Conservation (phyloP, 2,329 filamentous ascomycete genomes). For the Apiospora hydei region DNA sequence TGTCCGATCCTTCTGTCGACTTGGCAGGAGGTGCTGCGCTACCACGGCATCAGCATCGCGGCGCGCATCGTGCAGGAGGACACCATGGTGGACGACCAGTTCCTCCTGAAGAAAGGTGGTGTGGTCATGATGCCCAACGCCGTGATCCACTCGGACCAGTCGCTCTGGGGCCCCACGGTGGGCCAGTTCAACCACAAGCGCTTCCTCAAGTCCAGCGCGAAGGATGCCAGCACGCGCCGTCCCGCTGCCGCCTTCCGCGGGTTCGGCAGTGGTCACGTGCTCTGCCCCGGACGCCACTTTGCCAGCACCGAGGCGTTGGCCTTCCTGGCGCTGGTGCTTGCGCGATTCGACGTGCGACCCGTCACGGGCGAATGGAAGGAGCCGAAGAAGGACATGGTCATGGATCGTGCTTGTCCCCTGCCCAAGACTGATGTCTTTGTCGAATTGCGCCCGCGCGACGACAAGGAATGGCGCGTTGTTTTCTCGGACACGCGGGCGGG, state of each 20-base stretch:
- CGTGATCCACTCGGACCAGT: slow-evolving; percentile 28
- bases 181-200: slow-evolving; percentile 31
- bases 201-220: slow-evolving; percentile 27
- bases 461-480: slow-evolving; percentile 28
- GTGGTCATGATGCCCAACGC: slow-evolving; percentile 31
- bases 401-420: slow-evolving; percentile 30
- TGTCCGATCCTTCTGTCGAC: slow-evolving; percentile 33
- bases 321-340: slow-evolving; percentile 30
- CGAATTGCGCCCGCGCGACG: slow-evolving; percentile 24
- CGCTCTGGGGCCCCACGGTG: slow-evolving; percentile 30
- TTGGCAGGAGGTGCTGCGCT: slow-evolving; percentile 31
- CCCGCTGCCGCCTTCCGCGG: slow-evolving; percentile 31
- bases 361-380: slow-evolving; percentile 28
- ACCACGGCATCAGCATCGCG: slow-evolving; percentile 27
- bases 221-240: slow-evolving; percentile 19
- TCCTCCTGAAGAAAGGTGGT: slow-evolving; percentile 33
- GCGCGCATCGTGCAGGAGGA: slow-evolving; percentile 30
- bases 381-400: slow-evolving; percentile 30
- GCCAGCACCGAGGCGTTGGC: slow-evolving; percentile 32
- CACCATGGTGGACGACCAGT: slow-evolving; percentile 29
- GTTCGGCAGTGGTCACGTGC: slow-evolving; percentile 30
- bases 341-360: slow-evolving; percentile 29
- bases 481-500: slow-evolving; percentile 28
- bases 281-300: slow-evolving; percentile 32
- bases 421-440: slow-evolving; percentile 27